Evolutionary conservation across 306 rosid species (phyloP).

Genomic region (Notholithocarpus densiflorus): DNA sequence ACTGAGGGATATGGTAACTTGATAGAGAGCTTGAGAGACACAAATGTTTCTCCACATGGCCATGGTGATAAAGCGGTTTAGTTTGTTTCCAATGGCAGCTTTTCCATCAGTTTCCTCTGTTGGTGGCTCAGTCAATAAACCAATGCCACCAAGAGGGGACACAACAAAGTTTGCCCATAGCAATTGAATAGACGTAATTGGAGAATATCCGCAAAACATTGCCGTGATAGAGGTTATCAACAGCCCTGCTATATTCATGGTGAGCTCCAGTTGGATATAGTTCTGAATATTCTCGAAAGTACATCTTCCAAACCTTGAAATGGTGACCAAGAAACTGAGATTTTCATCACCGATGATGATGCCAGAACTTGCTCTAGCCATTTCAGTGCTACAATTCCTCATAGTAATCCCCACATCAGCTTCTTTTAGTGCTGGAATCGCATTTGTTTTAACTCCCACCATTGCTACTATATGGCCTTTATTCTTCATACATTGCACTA

Average conservation of each 20-base stretch:
- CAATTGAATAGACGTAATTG: neutral
- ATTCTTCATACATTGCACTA: neutral
- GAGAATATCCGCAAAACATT: neutral
- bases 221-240: neutral
- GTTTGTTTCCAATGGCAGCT: neutral
- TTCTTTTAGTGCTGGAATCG: constrained; percentile 18
- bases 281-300: constrained; percentile 15
- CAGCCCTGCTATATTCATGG: constrained; percentile 6
- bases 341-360: neutral
- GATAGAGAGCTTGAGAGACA: constrained; percentile 12
- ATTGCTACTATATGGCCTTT: constrained; percentile 2
- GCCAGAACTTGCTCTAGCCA: neutral
- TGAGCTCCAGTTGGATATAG: constrained; percentile 22
- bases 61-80: constrained; percentile 6
- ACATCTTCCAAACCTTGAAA: constrained; percentile 8
- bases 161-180: constrained; percentile 4
- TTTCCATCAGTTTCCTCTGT: constrained; percentile 3
- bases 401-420: constrained; percentile 22
- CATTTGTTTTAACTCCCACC: constrained; percentile 15
- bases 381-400: constrained; percentile 1
- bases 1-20: neutral
- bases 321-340: neutral
- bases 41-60: constrained; percentile 25
- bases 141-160: neutral
- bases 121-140: constrained; percentile 12